Percentiles rank a stretch among this genome's conserved stretches.
Conservation (phyloP, 257 asterid genomes). For the Galeopsis tetrahit region DNA sequence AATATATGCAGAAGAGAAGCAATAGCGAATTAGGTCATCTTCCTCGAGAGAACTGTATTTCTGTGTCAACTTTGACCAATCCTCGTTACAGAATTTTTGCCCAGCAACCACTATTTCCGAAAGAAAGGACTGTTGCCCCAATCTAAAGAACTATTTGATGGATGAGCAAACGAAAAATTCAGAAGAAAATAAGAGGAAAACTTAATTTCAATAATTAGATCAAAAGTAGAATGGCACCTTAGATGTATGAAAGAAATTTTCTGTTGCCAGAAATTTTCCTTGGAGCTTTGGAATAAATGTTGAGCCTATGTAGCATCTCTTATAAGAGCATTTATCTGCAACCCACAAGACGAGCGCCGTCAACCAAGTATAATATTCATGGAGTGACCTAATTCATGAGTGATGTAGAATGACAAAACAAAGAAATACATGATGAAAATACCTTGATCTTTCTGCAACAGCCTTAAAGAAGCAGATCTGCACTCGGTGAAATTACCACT, state of each 20-base stretch:
- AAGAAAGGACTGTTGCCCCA: slow-evolving; percentile 68
- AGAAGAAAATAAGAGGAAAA: slow-evolving; percentile 5
- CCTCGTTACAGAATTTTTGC: slow-evolving; percentile 76
- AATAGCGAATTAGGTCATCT: slow-evolving; percentile 80
- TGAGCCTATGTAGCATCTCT: slow-evolving; percentile 72
- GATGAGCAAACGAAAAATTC: slow-evolving; percentile 32
- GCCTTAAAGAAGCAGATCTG: slow-evolving; percentile 75
- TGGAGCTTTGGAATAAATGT: slow-evolving; percentile 84
- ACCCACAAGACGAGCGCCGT: slow-evolving; percentile 18
- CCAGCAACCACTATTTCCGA: slow-evolving; percentile 85
- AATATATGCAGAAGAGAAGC: slow-evolving; percentile 96
- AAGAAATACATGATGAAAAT: slow-evolving; percentile 20
- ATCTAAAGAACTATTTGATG: slow-evolving; percentile 73
- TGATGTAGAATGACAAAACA: neutral
- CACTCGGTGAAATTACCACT: slow-evolving; percentile 92
- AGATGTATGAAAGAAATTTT: slow-evolving; percentile 87
- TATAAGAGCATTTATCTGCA: slow-evolving; percentile 77
- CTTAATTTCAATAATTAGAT: neutral
- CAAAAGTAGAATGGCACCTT: slow-evolving; percentile 50
- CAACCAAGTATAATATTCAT: neutral
- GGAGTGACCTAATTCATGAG: neutral
- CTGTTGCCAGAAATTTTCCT: slow-evolving; percentile 93
- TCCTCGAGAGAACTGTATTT: slow-evolving; percentile 63
- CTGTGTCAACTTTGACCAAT: slow-evolving; percentile 75
- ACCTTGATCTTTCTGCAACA: slow-evolving; percentile 91